These are phyloP conservation scores for Aspergillus sp. DNA, from an alignment of 2,329 filamentous ascomycete species.

Conservation along the genomic window DNA sequence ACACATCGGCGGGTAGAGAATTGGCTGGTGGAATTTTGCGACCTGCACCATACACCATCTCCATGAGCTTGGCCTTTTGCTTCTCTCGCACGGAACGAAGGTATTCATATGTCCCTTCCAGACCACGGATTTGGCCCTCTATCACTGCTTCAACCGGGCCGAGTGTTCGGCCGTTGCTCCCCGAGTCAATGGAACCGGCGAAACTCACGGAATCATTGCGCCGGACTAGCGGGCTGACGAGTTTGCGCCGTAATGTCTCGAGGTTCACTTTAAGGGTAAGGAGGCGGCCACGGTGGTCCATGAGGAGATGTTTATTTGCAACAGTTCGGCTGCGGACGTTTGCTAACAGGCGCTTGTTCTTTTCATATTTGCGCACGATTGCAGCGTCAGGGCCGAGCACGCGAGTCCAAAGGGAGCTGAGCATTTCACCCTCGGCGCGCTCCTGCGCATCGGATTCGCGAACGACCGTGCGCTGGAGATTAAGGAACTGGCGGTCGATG, in stretches of 20 bases:
- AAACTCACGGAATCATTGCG: constrained; percentile 56
- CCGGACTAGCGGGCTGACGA: constrained; percentile 80
- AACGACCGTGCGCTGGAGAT: constrained; percentile 79
- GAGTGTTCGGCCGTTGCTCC: constrained; percentile 56
- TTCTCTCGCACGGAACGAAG: constrained; percentile 71
- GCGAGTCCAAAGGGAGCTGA: constrained; percentile 81
- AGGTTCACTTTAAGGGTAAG: constrained; percentile 82
- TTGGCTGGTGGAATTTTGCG: constrained; percentile 25
- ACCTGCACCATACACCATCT: constrained; percentile 68
- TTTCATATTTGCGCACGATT: constrained; percentile 84
- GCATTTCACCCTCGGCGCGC: constrained; percentile 74
- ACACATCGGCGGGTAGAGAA: constrained; percentile 25
- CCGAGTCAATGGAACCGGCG: constrained; percentile 28
- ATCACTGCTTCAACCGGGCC: constrained; percentile 55
- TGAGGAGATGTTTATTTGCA: constrained; percentile 79
- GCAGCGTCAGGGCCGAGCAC: constrained; percentile 74
- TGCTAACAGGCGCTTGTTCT: constrained; percentile 76
- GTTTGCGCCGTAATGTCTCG: constrained; percentile 77
- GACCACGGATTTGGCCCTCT: constrained; percentile 79
- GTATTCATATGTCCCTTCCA: constrained; percentile 77
- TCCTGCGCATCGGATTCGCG: constrained; percentile 82
- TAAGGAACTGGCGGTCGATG: constrained; percentile 87
- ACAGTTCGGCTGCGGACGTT: constrained; percentile 81
- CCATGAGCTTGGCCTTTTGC: constrained; percentile 81
- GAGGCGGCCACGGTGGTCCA: constrained; percentile 82